A percentile compares a stretch with the other conserved stretches of the same genome.
Evolutionary conservation across 108 stramenopile species (phyloP).

Genomic region (Fragilaria crotonensis): DNA sequence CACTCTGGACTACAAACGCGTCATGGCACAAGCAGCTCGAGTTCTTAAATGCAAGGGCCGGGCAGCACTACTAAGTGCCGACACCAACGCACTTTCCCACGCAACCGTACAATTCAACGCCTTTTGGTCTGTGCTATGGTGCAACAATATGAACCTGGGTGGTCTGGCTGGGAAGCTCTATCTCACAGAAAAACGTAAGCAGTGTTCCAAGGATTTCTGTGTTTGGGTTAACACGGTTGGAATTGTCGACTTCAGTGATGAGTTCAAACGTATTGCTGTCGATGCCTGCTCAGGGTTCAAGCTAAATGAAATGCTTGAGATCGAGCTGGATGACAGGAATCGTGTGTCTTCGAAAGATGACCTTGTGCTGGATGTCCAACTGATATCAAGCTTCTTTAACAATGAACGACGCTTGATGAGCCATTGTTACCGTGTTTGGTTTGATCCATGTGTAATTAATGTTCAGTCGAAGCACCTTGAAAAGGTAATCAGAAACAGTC

Average conservation of each 20-base stretch:
- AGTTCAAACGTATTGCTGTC: constrained; percentile 1
- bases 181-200: constrained; percentile 10
- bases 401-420: constrained; percentile 3
- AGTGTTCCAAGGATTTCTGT: constrained; percentile 27
- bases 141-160: constrained; percentile 25
- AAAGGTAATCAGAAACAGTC: constrained; percentile 15
- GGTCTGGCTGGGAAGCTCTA: constrained; percentile 24
- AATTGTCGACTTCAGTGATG: constrained; percentile 4
- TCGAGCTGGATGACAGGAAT: no score
- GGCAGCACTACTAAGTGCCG: constrained; percentile 24
- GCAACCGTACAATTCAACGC: constrained; percentile 12
- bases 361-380: no score
- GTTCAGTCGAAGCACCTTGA: constrained; percentile 21
- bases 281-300: no score
- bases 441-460: constrained; percentile 23
- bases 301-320: no score
- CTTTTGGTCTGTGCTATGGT: neutral
- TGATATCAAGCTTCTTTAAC: constrained; percentile 18
- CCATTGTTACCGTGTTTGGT: constrained; percentile 32
- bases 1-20: constrained; percentile 14
- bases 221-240: constrained; percentile 9
- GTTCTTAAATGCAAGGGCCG: constrained; percentile 18
- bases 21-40: constrained; percentile 21
- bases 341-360: no score
- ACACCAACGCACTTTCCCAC: constrained; percentile 19